phyloP scores from a whole-genome alignment of 371 early-diverging fungal genomes.

The Circinella minor region DNA sequence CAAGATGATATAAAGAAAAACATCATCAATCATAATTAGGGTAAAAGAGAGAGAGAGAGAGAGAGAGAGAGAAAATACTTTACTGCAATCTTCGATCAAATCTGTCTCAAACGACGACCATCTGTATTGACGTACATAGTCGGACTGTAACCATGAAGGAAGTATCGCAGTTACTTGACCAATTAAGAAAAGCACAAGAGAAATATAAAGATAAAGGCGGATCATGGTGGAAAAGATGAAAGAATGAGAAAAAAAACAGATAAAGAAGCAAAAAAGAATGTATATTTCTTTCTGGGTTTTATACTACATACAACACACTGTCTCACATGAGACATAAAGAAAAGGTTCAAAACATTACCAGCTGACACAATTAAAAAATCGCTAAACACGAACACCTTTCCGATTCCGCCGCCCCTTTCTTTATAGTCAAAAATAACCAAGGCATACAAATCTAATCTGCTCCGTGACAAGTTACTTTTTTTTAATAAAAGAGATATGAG shows the following conservation, averaged over 20 bases:
- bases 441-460: not conserved
- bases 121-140: slow-evolving; percentile 7
- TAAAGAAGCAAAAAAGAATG: not conserved
- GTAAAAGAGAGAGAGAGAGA: too few relatives aligned
- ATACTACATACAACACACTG: not conserved
- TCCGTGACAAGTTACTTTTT: not conserved
- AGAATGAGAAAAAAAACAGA: not conserved
- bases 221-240: not conserved
- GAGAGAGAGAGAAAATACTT: not conserved
- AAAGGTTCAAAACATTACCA: not conserved
- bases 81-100: slow-evolving; percentile 19
- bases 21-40: not conserved
- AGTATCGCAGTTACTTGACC: not conserved
- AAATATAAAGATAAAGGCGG: not conserved
- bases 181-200: not conserved
- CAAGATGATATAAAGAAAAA: not conserved
- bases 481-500: too few relatives aligned
- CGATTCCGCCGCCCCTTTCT: not conserved
- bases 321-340: not conserved
- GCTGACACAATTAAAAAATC: not conserved
- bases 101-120: slow-evolving; percentile 7
- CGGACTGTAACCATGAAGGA: not conserved
- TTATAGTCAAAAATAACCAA: not conserved
- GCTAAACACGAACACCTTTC: not conserved
- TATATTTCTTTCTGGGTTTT: not conserved